Evolutionary conservation across 108 stramenopile species (phyloP), one percentile per base, ranked within the genome.

Genomic region (Chaetoceros muelleri): DNA sequence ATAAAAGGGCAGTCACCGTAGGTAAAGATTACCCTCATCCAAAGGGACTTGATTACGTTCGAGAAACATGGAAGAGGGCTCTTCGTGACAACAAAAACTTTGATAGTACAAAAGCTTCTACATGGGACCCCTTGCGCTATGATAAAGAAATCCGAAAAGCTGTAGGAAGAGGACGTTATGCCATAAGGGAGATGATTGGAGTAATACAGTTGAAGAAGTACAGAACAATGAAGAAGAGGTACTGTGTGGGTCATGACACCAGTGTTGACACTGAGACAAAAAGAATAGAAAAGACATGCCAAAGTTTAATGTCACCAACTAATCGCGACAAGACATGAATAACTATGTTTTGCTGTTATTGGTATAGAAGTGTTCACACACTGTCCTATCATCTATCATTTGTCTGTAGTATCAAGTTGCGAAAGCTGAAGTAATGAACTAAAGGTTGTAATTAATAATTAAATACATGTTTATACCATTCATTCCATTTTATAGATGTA

Each of bases 1-100:
- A 96, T 76, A 96, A 96, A 62, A 79, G 91, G 16, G 85, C 79
- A 23, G 53, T 97, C 18, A 48, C 63, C 10, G 94, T 93, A 2
- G 96, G 93, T 24, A 64, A 60, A 29, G 93, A 95, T 34, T 97
- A 97, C 67, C 85, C 73, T 1, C 70, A 71, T 59, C 84, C 94
- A 7, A 61, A 75, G 3, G 96, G 96, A n/a, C 25, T 93, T 24
- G 81, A 81, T 7, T 80, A 83, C 48, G 90, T 95, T 45, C 70
- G 90, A 1, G 40, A 64, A 18, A 69, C 64, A 40, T 94, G 87
- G 83, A 97, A 97, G 63, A 72, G 74, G 60, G 87, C 86, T 10
- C 52, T 97, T 28, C 75, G 80, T 30, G 69, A 86, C 67, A 71
- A 72, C 18, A 28, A 76, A 19, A 40, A 40, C 34, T 40, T 40